Base-by-base conservation (phyloP, 192 early-diverging fungal genomes). In the Haplosporangium gracile region DNA sequence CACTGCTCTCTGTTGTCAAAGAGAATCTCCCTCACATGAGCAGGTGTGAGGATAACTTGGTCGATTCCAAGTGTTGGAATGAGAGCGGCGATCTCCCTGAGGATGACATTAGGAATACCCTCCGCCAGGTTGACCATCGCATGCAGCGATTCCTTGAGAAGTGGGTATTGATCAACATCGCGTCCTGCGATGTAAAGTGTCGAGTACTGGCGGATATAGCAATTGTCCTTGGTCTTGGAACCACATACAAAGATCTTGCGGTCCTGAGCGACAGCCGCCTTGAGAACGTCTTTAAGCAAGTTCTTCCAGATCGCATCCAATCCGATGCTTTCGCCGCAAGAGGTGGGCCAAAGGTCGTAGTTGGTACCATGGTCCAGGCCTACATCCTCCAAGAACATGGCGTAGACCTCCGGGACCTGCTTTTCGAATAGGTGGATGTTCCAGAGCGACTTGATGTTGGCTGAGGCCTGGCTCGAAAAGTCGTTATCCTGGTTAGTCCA, bases 401-500 rank as follows among this genome's bases (percentile, higher is more conserved):
- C 77, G 45, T 80, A 88, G 1, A 65, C 87, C 24, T 43, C 42
- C 0, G 87, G 78, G 34, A 88, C n/a, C 15, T 77, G 75, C 5
- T 20, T 5, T 11, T 75, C 22, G 65, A 88, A 86, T 36, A 88
- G 39, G 40, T 86, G 80, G 29, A 75, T 68, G 22, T 88, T 88
- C 87, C 87, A 88, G 10, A 29, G 57, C 2, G 77, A 74, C 73
- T 88, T 86, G 78, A 83, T 81, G 18, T 74, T 40, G 6, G 83
- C 77, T 4, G 65, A 53, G 3, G 76, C 72, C 10, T 83, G 60
- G 0, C 43, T 74, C 18, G 53, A 77, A 47, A 83, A 75, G 36
- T 83, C 82, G 72, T 83, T 75, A 34, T 74, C 77, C 10, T 79
- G 78, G 68, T 81, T 79, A 16, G 74, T 88, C 82, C 79, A 78